Evolutionary conservation across 805 yeast genomes (phyloP), one percentile per base, ranked within the genome.

Genomic region (Groenewaldozyma salmanticensis): DNA sequence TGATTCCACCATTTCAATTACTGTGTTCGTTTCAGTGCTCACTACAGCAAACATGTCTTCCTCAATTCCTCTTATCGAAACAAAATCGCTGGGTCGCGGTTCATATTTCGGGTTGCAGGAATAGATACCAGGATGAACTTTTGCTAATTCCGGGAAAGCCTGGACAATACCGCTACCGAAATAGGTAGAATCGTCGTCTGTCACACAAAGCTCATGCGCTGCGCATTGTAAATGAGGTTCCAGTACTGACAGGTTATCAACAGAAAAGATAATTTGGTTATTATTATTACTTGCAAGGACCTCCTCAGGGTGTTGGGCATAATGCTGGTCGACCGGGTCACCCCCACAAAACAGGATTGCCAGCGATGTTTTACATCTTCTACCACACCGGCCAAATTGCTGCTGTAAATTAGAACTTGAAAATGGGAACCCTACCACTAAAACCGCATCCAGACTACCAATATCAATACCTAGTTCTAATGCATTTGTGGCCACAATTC

Each of bases 341-440:
- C 65, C 65, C 29, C 92, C 81, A 1, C 88, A 92, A 9, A 92
- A 84, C 40, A 82, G 76, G 3, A 92, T 64, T 0, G 96, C 90
- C 54, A 92, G 61, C 3, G 96, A 85, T 37, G 92, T 96, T 4
- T 46, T 49, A 40, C 74, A 73, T 49, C 95, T 76, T 58, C 99
- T 70, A 15, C 99, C 99, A 0, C 96, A 97, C 54, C 99, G 71
- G 29, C 99, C 99, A 65, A 92, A 81, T 55, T 92, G 98, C 61
- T 92, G 99, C 52, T 88, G 85, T 55, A 92, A 74, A 46, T 86
- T 86, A 38, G 94, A 79, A 44, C 87, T 70, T 40, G 95, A 82
- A 17, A 77, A 65, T 0, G 99, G 99, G 48, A 92, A 92, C 0
- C 97, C 97, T 54, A 94, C 85, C 64, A 87, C 77, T 2, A 92